These are phyloP conservation scores for Fusarium devonianum DNA, from an alignment of 2,329 filamentous ascomycete genomes.

Conservation along the genomic window DNA sequence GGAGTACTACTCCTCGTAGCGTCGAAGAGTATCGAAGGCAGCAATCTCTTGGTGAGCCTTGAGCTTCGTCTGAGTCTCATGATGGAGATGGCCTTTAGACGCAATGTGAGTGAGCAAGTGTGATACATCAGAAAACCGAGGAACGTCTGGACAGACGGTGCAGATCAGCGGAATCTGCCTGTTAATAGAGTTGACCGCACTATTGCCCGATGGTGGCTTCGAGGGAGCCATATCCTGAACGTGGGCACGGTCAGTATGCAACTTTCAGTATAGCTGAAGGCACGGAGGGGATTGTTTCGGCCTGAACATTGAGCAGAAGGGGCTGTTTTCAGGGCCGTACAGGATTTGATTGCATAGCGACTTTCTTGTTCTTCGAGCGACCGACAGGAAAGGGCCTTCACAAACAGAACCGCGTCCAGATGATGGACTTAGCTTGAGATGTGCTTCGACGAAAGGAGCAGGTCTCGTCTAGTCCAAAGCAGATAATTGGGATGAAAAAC, in stretches of 20 bases:
- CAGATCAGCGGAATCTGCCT: constrained; percentile 74
- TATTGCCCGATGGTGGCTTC: constrained; percentile 29
- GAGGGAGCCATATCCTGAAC: constrained; percentile 51
- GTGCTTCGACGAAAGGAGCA: constrained; percentile 40
- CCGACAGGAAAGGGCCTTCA: constrained; percentile 42
- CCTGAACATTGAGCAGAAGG: no score
- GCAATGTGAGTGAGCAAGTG: constrained; percentile 91
- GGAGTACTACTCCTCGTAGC: constrained; percentile 82
- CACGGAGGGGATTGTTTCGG: no score
- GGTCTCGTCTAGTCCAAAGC: constrained; percentile 24
- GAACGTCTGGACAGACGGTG: constrained; percentile 81
- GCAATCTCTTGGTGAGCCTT: constrained; percentile 70
- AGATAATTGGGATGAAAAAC: constrained; percentile 7
- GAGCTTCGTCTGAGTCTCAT: constrained; percentile 83
- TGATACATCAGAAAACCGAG: constrained; percentile 86
- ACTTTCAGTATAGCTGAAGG: constrained; percentile 4
- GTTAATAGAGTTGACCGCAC: constrained; percentile 33
- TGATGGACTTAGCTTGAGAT: constrained; percentile 23
- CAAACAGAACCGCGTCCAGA: constrained; percentile 15
- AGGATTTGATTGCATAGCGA: constrained; percentile 4
- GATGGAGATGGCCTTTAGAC: constrained; percentile 89
- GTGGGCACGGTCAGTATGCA: constrained; percentile 34
- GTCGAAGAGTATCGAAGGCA: constrained; percentile 67
- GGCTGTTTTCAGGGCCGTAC: no score
- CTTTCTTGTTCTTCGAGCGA: constrained; percentile 4